These are phyloP conservation scores for Rhizopogon rudus DNA, from an alignment of 768 basidiomycete genomes.

Conservation along the genomic window DNA sequence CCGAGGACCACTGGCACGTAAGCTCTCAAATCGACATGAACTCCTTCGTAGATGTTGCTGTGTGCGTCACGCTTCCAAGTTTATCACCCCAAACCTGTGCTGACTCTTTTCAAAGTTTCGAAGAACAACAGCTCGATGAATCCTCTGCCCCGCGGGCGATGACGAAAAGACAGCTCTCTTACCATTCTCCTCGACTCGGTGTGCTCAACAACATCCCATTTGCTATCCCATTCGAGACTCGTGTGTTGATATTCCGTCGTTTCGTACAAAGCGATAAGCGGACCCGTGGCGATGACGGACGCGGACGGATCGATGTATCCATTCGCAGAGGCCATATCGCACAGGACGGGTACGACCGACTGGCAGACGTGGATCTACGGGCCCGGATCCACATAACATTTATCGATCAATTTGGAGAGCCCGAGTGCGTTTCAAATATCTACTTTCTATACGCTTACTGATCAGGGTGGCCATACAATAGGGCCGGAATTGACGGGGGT, in stretches of 20 bases:
- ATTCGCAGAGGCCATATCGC: constrained; percentile 70
- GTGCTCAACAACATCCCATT: constrained; percentile 95
- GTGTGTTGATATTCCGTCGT: constrained; percentile 85
- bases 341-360: constrained; percentile 86
- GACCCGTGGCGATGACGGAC: constrained; percentile 12
- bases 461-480: constrained; percentile 18
- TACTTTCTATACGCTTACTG: neutral
- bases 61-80: constrained; percentile 42
- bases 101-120: constrained; percentile 38
- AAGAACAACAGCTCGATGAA: constrained; percentile 52
- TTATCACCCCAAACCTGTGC: neutral
- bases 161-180: constrained; percentile 67
- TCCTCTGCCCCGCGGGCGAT: constrained; percentile 24
- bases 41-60: constrained; percentile 83
- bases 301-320: constrained; percentile 19
- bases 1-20: constrained; percentile 81
- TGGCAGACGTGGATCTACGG: constrained; percentile 76
- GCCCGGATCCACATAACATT: constrained; percentile 86
- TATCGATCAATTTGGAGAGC: constrained; percentile 81
- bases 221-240: constrained; percentile 85
- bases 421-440: constrained; percentile 54
- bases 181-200: constrained; percentile 64
- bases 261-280: constrained; percentile 69
- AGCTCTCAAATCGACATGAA: constrained; percentile 52
- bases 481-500: constrained; percentile 92